Percentiles rank a stretch among this genome's conserved stretches.
These are phyloP conservation scores for Boletellus ananiceps DNA, from an alignment of 768 basidiomycete genomes.

Conservation along the genomic window DNA sequence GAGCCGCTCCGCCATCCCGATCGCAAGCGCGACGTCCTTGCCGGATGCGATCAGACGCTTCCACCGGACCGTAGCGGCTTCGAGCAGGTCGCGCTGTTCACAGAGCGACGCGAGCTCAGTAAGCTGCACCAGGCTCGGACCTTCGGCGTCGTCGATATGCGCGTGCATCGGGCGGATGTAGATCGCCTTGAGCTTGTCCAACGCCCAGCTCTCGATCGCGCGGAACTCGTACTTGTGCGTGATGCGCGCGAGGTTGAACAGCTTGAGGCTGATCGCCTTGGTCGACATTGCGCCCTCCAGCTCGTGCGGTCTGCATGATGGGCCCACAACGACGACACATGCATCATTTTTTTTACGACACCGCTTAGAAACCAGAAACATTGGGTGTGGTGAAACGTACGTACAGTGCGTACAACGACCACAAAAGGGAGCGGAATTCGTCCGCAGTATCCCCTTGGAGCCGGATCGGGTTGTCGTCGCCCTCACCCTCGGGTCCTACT, in stretches of 20 bases:
- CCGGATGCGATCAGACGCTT: slow-evolving; percentile 44
- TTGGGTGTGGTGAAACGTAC: slow-evolving; percentile 20
- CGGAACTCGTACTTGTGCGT: slow-evolving; percentile 47
- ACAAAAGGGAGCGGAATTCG: slow-evolving; percentile 50
- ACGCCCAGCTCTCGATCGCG: slow-evolving; percentile 42
- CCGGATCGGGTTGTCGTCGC: slow-evolving; percentile 47
- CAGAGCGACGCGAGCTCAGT: slow-evolving; percentile 52
- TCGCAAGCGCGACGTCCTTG: slow-evolving; percentile 42
- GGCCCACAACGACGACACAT: not conserved
- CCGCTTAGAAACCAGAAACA: not conserved
- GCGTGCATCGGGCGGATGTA: slow-evolving; percentile 31
- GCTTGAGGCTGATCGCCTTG: slow-evolving; percentile 40
- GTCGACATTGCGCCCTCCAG: slow-evolving; percentile 40
- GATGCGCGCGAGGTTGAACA: slow-evolving; percentile 46
- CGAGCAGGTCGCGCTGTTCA: slow-evolving; percentile 41
- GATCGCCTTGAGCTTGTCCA: slow-evolving; percentile 36
- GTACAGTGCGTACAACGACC: slow-evolving; percentile 50
- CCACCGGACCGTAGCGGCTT: slow-evolving; percentile 41
- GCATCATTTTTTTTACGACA: slow-evolving; percentile 1
- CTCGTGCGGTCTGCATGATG: slow-evolving; percentile 38
- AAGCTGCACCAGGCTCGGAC: slow-evolving; percentile 41
- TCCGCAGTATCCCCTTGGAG: slow-evolving; percentile 45
- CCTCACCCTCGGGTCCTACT: slow-evolving; percentile 40
- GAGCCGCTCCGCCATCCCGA: slow-evolving; percentile 44
- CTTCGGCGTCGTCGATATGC: slow-evolving; percentile 29